Evolutionary conservation across 1,284 basidiomycete species (phyloP), one percentile per base, ranked within the genome.

Genomic region (Ustilago curta): DNA sequence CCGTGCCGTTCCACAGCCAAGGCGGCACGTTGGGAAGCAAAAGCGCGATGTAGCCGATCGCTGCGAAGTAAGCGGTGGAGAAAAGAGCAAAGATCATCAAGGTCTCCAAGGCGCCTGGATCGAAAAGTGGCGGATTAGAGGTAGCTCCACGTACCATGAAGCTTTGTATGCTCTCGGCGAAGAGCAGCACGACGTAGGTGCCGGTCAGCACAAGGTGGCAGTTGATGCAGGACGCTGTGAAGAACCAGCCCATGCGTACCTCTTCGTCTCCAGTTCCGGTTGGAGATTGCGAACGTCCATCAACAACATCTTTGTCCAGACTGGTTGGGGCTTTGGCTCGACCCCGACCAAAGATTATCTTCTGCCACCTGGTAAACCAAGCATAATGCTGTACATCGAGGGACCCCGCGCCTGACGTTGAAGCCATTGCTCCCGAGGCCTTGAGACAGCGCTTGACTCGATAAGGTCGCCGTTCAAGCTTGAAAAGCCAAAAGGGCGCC

Each of bases 31-130:
- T 43, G 16, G 70, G 70, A 1, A 69, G 45, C 23, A 73, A 48
- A 16, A 73, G 58, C 2, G 65, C 70, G 5, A 73, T 59, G 58
- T 73, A 73, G 23, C 70, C 70, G 6, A 73, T 23, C 1, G 61
- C 52, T 8, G 65, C 58, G 14, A 68, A 62, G 45, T 59, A 73
- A 14, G 51, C 62, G 19, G 56, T 62, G 0, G 66, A 64, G 32
- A 64, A 70, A 48, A 74, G 43, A 25, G 31, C 19, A 6, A n/a
- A n/a, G 8, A 49, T 2, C 67, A 63, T 69, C 19, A 58, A 18
- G 19, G 8, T 5, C 12, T 66, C 62, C 19, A 69, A n/a, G 8
- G 59, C 1, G 18, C n/a, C 37, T 5, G 51, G 54, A 9, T 59
- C 55, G 0, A 74, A 19, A 2, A 70, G 50, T 0, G 62, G 51